Evolutionary conservation across 2,329 filamentous ascomycete species (phyloP), one percentile per base, ranked within the genome.

Genomic region (Sarocladium oryzae): DNA sequence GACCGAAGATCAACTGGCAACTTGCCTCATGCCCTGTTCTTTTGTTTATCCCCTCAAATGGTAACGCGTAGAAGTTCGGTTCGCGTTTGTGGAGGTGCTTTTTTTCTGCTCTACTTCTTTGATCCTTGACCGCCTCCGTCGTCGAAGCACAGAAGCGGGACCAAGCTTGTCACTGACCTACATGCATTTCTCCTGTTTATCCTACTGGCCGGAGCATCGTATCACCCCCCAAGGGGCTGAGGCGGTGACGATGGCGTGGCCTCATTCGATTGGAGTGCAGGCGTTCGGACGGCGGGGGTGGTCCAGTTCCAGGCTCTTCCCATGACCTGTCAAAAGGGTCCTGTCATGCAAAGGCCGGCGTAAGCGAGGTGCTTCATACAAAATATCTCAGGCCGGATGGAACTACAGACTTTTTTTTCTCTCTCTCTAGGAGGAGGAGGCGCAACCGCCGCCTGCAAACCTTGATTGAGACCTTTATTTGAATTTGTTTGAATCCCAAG

Each of bases 181-280:
- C 28, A 30, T 30, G 40, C 37, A n/a, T 43, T 43, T 15, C 40
- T 6, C 40, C 21, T 8, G 40, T 20, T n/a, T 28, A 10, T 28
- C 7, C 15, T 8, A 20, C 21, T 20, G 13, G 26, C 26, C 26
- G 40, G 40, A 43, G 20, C 21, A 26, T 10, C 23, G 20, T 9
- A 26, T 10, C 23, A 43, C 21, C 28, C 7, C 13, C 28, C 28
- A 13, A 30, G 28, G 23, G 10, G 4, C 40, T 3, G 40, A 43
- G 20, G 43, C 43, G 43, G 26, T 28, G 43, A n/a, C 43, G 18
- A 10, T 33, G 26, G 24, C 43, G 43, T 48, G 43, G 10, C 43
- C 43, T 48, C 26, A 32, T 20, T 32, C 43, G 26, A 48, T 48
- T 48, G 43, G 43, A 48, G 43, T 48, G 9, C 28, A 30, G 43